These are phyloP conservation scores for Lactarius vividus DNA, from an alignment of 768 basidiomycete genomes.

Conservation along the genomic window DNA sequence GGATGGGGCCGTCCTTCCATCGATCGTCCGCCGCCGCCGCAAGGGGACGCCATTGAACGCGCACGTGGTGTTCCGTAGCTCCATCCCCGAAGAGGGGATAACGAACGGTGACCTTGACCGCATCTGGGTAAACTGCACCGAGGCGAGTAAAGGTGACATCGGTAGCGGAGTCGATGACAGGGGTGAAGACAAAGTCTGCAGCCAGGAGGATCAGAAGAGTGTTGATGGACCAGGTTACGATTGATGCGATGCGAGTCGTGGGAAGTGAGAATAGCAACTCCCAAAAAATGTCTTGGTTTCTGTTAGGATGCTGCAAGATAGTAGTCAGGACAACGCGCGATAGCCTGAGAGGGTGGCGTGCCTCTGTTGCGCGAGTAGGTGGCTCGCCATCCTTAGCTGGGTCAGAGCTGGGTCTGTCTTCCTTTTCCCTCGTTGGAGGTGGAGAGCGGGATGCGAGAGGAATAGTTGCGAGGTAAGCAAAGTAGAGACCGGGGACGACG, in stretches of 20 bases:
- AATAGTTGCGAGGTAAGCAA: slow-evolving; percentile 25
- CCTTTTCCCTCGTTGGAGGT: neutral
- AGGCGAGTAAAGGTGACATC: slow-evolving; percentile 64
- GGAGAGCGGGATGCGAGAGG: slow-evolving; percentile 12
- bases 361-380: neutral
- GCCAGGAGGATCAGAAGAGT: slow-evolving; percentile 37
- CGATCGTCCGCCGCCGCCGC: slow-evolving; percentile 29
- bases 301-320: neutral
- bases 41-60: slow-evolving; percentile 47
- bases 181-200: slow-evolving; percentile 52
- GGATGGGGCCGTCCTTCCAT: slow-evolving; percentile 56
- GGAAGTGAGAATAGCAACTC: slow-evolving; percentile 37
- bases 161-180: slow-evolving; percentile 52
- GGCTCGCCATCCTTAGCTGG: slow-evolving; percentile 3
- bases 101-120: slow-evolving; percentile 61
- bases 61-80: slow-evolving; percentile 34
- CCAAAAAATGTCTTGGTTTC: slow-evolving; percentile 24
- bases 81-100: slow-evolving; percentile 43
- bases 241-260: slow-evolving; percentile 30
- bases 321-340: slow-evolving; percentile 24
- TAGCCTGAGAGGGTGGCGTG: slow-evolving; percentile 38
- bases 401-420: neutral
- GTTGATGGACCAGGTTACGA: slow-evolving; percentile 40
- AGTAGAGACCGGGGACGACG: slow-evolving; percentile 26
- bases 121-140: slow-evolving; percentile 65